phyloP scores from a whole-genome alignment of 2,329 filamentous ascomycete genomes.

The Geosmithia morbida region DNA sequence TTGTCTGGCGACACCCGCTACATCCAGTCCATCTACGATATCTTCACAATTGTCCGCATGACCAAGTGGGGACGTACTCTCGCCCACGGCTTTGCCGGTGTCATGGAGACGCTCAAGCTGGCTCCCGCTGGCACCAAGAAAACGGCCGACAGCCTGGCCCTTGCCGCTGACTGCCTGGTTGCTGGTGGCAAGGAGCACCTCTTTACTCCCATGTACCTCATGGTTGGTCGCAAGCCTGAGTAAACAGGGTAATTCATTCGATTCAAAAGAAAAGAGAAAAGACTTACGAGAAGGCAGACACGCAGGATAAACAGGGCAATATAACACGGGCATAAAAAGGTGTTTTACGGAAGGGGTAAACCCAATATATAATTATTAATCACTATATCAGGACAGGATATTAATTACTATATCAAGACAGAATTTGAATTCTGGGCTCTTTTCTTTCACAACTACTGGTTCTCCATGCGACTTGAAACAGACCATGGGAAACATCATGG shows the following conservation, averaged over 20 bases:
- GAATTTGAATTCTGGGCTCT: background rate
- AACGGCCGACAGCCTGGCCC: constrained; percentile 79
- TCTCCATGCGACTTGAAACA: too few relatives aligned
- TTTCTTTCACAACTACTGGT: too few relatives aligned
- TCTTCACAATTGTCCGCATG: constrained; percentile 78
- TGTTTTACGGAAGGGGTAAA: background rate
- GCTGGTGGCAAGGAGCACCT: constrained; percentile 76
- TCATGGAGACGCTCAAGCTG: constrained; percentile 59
- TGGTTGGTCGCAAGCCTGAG: constrained; percentile 76
- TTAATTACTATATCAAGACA: background rate
- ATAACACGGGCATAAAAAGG: background rate
- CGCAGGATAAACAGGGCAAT: background rate
- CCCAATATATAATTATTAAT: background rate
- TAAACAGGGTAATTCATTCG: constrained; percentile 1
- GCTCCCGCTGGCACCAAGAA: constrained; percentile 79
- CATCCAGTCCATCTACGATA: constrained; percentile 64
- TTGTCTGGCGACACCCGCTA: constrained; percentile 75
- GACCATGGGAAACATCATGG: too few relatives aligned
- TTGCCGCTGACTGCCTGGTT: constrained; percentile 73
- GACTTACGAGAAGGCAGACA: background rate
- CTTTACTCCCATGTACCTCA: constrained; percentile 98
- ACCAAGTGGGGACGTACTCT: constrained; percentile 66
- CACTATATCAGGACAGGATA: background rate
- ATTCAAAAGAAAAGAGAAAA: background rate
- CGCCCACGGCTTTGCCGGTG: constrained; percentile 63